Conservation (phyloP, 2,329 filamentous ascomycete genomes). For the Pseudohalonectria lignicola region DNA sequence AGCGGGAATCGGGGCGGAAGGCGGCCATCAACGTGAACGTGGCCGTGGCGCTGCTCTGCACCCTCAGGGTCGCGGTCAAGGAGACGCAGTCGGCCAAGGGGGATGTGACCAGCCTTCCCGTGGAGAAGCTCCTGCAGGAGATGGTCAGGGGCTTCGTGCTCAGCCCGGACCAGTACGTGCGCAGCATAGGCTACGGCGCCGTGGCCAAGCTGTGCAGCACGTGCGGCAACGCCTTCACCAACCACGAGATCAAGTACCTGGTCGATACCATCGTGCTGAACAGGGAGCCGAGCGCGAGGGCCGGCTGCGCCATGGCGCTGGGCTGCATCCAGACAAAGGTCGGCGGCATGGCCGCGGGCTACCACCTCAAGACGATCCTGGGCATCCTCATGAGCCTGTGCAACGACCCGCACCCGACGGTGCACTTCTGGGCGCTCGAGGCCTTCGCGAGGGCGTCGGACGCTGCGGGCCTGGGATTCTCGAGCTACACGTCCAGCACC, state of each 20-base stretch:
- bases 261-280: slow-evolving; percentile 93
- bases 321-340: slow-evolving; percentile 92
- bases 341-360: slow-evolving; percentile 92
- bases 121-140: slow-evolving; percentile 78
- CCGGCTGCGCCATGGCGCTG: slow-evolving; percentile 87
- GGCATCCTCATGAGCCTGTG: slow-evolving; percentile 96
- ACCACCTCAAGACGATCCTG: slow-evolving; percentile 94
- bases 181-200: slow-evolving; percentile 74
- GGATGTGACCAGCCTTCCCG: slow-evolving; percentile 60
- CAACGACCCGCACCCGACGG: slow-evolving; percentile 87
- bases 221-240: slow-evolving; percentile 83
- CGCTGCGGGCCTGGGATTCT: slow-evolving; percentile 85
- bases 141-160: slow-evolving; percentile 62
- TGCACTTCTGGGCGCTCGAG: slow-evolving; percentile 94
- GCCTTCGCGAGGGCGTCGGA: slow-evolving; percentile 79
- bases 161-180: slow-evolving; percentile 75
- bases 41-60: slow-evolving; percentile 66
- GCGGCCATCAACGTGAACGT: slow-evolving; percentile 88
- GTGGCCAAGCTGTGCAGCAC: slow-evolving; percentile 74
- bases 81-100: slow-evolving; percentile 66
- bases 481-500: slow-evolving; percentile 78
- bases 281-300: slow-evolving; percentile 82
- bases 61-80: slow-evolving; percentile 73
- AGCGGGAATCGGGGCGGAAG: slow-evolving; percentile 78
- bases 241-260: slow-evolving; percentile 72